Evolutionary conservation across 225 moss, liverwort and hornwort species (phyloP).

Genomic region (Sphagnum tenellum): DNA sequence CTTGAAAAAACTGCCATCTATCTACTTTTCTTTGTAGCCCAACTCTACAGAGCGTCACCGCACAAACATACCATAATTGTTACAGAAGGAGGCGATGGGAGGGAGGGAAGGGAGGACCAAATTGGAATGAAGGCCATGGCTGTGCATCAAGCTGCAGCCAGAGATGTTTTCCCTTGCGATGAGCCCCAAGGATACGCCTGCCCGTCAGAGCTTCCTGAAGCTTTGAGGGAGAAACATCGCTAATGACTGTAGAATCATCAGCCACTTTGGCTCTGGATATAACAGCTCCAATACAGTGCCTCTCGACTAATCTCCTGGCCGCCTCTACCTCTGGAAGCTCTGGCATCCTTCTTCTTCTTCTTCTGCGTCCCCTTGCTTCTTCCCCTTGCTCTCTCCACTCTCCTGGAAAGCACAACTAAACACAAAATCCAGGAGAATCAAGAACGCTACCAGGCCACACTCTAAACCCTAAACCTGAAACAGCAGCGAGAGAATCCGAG

Average conservation of each 20-base stretch:
- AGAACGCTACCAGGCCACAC: too few relatives aligned
- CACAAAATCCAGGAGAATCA: too few relatives aligned
- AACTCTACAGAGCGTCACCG: too few relatives aligned
- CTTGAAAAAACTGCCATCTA: too few relatives aligned
- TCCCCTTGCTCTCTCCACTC: too few relatives aligned
- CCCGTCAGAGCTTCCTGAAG: slow-evolving; percentile 51
- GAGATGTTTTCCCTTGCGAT: slow-evolving; percentile 61
- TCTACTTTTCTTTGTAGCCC: too few relatives aligned
- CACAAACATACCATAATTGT: too few relatives aligned
- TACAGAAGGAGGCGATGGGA: too few relatives aligned
- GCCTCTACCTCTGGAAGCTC: slow-evolving; percentile 80
- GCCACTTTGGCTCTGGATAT: slow-evolving; percentile 35
- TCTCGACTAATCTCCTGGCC: slow-evolving; percentile 40
- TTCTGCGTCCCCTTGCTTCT: too few relatives aligned
- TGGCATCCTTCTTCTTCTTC: slow-evolving; percentile 35
- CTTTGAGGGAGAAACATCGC: slow-evolving; percentile 25
- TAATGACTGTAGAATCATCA: slow-evolving; percentile 46
- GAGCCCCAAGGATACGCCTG: slow-evolving; percentile 34
- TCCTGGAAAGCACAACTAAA: too few relatives aligned
- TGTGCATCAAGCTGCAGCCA: slow-evolving; percentile 52
- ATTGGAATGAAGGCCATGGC: slow-evolving; percentile 62
- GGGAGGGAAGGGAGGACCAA: slow-evolving; percentile 21
- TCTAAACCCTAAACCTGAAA: too few relatives aligned
- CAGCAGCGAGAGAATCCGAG: too few relatives aligned
- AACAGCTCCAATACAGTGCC: slow-evolving; percentile 45